These are phyloP conservation scores for Purpureocillium lavendulum DNA, from an alignment of 2,329 filamentous ascomycete genomes.

Conservation along the genomic window DNA sequence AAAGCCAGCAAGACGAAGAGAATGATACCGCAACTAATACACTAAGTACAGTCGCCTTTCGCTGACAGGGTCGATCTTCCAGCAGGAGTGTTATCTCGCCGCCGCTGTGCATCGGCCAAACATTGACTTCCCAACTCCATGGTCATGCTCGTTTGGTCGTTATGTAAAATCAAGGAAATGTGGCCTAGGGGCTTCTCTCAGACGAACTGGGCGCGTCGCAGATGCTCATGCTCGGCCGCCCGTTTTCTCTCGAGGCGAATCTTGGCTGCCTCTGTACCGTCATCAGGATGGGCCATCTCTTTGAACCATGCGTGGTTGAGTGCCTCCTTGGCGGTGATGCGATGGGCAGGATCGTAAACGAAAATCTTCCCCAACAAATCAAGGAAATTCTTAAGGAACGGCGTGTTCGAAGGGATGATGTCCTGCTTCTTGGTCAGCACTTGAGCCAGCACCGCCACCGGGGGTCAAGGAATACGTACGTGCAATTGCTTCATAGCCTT, in stretches of 20 bases:
- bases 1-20: conserved; percentile 14
- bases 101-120: conserved; percentile 7
- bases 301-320: conserved; percentile 62
- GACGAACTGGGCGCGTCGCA: conserved; percentile 13
- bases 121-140: conserved; percentile 15
- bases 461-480: conserved; percentile 30
- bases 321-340: conserved; percentile 59
- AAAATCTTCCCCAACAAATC: conserved; percentile 60
- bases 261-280: conserved; percentile 60
- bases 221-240: conserved; percentile 27
- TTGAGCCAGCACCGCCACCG: not conserved
- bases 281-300: conserved; percentile 53
- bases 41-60: conserved; percentile 19
- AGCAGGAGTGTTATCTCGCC: not conserved
- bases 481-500: conserved; percentile 63
- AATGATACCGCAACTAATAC: conserved; percentile 15
- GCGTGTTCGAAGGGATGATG: conserved; percentile 52
- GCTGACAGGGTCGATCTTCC: conserved; percentile 1
- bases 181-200: conserved; percentile 9
- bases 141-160: conserved; percentile 23
- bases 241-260: conserved; percentile 47
- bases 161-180: conserved; percentile 5
- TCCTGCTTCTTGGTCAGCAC: conserved; percentile 33
- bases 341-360: conserved; percentile 56
- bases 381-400: conserved; percentile 54